Percentiles rank a stretch among this genome's conserved stretches.
Conservation (phyloP, 306 rosid genomes). For the Prunus dulcis region DNA sequence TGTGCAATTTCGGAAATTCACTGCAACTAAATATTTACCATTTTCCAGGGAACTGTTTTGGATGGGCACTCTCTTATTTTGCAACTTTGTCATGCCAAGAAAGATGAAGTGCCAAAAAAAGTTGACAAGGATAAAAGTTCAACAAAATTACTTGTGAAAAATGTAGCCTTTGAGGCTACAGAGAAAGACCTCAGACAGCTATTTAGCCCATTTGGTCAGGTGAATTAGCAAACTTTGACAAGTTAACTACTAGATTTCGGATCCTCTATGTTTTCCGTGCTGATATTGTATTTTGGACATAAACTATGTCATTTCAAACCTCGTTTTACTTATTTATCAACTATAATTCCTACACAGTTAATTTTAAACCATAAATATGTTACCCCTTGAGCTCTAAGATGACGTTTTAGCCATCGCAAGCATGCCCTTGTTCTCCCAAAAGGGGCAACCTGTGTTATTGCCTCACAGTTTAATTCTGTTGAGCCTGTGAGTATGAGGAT, state of each 20-base stretch:
- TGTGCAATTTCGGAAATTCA: conserved; percentile 23
- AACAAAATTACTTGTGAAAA: conserved; percentile 74
- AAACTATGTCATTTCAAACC: neutral
- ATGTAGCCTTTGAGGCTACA: conserved; percentile 90
- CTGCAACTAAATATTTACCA: conserved; percentile 18
- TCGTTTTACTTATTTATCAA: neutral
- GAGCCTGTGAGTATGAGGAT: neutral
- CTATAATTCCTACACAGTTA: neutral
- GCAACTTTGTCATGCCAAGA: conserved; percentile 76
- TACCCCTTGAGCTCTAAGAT: neutral
- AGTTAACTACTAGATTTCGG: neutral
- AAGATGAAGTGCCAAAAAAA: conserved; percentile 44
- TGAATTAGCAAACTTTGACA: conserved; percentile 30
- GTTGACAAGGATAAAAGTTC: conserved; percentile 71
- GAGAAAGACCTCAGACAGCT: conserved; percentile 80
- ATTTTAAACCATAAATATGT: neutral
- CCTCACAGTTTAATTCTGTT: neutral
- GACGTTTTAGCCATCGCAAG: neutral
- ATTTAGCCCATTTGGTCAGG: conserved; percentile 96
- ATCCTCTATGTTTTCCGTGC: neutral
- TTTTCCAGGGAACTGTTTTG: conserved; percentile 72
- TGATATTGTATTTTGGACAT: neutral
- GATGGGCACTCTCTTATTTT: conserved; percentile 79
- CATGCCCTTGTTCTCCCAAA: neutral
- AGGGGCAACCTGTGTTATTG: neutral